Base-by-base conservation (phyloP, 164 flowering plant genomes). In the Litsea cubeba region DNA sequence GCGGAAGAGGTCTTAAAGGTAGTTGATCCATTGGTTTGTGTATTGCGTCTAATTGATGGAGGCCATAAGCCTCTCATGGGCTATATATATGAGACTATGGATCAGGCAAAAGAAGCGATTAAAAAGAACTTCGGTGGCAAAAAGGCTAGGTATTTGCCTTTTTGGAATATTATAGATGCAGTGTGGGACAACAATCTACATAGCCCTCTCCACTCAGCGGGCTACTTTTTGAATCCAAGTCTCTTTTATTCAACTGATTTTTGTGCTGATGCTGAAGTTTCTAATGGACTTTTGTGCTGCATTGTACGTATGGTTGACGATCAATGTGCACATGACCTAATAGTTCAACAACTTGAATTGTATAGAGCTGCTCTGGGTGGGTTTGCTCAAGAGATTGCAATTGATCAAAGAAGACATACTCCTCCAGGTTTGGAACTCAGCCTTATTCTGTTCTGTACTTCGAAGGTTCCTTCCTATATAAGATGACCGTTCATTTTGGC, bases 201-300 rank as follows among this genome's bases (percentile, higher is more conserved):
- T 71, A 88, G 84, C 74, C 85, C 89, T 73, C 84, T 90, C 70
- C 97, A 92, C 79, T 74, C 89, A 14, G 90, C 95, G 1, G 97
- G 86, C 7, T 89, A 89, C 74, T 87, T 72, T 76, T 67, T 90
- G 23, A 92, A 92, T 73, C 93, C 95, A 6, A 67, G 78, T 68
- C 70, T 86, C 12, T 83, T 77, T 54, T 88, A 85, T 75, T 77
- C 85, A 26, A 76, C 65, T 68, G 88, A 87, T 67, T 89, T 85
- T 70, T 65, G 58, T 57, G 63, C 73, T 57, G 93, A 92, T 79
- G 58, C 84, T 0, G 93, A 90, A 81, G 91, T 92, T 65, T 71
- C 86, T 25, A 72, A 74, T 79, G 91, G 91, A 22, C 79, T 89
- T 54, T 51, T 80, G 46, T 76, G 77, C 60, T 85, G 86, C 69